These are phyloP conservation scores for Lactarius hengduanensis DNA, from an alignment of 768 basidiomycete genomes.

Conservation along the genomic window DNA sequence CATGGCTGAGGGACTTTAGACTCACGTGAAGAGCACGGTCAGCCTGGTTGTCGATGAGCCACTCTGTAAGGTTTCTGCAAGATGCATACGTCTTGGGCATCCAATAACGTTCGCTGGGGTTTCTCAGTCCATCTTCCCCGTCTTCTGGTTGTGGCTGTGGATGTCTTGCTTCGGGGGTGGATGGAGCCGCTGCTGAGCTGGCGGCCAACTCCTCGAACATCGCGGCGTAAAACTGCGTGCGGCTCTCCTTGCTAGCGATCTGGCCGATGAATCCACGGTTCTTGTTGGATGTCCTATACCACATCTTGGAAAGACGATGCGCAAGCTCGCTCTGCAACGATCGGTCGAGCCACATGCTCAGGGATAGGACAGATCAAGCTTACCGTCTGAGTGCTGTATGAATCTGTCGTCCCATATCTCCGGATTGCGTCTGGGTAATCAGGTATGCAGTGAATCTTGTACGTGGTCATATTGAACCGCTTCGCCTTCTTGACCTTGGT, in stretches of 20 bases:
- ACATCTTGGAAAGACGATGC: neutral
- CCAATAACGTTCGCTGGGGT: neutral
- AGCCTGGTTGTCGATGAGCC: neutral
- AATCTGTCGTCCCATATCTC: neutral
- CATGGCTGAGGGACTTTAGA: neutral
- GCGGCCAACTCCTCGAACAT: neutral
- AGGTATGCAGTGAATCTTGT: neutral
- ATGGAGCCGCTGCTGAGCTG: no score
- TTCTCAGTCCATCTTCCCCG: no score
- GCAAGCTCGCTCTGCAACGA: neutral
- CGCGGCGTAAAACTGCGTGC: neutral
- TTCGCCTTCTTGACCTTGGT: no score
- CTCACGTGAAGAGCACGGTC: neutral
- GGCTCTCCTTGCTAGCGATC: neutral
- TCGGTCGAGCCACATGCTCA: no score
- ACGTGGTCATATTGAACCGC: neutral
- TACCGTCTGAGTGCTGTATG: neutral
- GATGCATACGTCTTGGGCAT: neutral
- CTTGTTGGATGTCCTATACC: neutral
- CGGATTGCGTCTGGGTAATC: neutral
- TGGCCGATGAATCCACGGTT: neutral
- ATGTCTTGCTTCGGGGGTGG: no score
- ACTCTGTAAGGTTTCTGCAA: neutral
- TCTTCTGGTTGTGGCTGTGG: no score
- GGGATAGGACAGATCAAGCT: neutral